Evolutionary conservation across 805 yeast genomes (phyloP).

Genomic region (Myxozyma melibiosi): DNA sequence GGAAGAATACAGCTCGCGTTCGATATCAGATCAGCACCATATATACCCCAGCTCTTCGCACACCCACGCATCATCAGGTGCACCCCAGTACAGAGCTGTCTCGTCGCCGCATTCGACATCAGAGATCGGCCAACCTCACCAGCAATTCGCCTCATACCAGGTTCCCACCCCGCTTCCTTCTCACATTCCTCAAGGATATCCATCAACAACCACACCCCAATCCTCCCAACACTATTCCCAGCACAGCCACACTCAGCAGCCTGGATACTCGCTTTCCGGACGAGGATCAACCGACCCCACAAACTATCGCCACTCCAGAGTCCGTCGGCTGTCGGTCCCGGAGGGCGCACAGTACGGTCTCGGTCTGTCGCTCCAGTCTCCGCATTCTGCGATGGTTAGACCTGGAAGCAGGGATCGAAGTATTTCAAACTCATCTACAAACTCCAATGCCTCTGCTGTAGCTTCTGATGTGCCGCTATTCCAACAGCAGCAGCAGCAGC

Average conservation of each 20-base stretch:
- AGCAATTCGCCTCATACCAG: too few species aligned
- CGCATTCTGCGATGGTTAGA: neutral
- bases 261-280: neutral
- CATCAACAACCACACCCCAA: neutral
- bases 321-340: conserved; percentile 15
- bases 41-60: neutral
- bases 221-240: conserved; percentile 1
- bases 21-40: neutral
- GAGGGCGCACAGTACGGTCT: conserved; percentile 1
- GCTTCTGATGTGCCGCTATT: neutral
- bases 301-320: conserved; percentile 17
- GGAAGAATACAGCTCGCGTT: conserved; percentile 2
- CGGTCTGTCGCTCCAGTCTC: neutral
- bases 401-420: neutral
- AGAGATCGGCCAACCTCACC: too few species aligned
- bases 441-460: conserved; percentile 1
- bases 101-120: neutral
- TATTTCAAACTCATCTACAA: conserved; percentile 5
- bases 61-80: neutral
- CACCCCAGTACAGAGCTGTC: neutral
- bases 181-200: too few species aligned
- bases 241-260: neutral
- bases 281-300: conserved; percentile 19
- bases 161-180: too few species aligned
- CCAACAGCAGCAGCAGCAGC: neutral